Evolutionary conservation across 257 asterid genomes (phyloP), one percentile per base, ranked within the genome.

Genomic region (Jasminum sambac): DNA sequence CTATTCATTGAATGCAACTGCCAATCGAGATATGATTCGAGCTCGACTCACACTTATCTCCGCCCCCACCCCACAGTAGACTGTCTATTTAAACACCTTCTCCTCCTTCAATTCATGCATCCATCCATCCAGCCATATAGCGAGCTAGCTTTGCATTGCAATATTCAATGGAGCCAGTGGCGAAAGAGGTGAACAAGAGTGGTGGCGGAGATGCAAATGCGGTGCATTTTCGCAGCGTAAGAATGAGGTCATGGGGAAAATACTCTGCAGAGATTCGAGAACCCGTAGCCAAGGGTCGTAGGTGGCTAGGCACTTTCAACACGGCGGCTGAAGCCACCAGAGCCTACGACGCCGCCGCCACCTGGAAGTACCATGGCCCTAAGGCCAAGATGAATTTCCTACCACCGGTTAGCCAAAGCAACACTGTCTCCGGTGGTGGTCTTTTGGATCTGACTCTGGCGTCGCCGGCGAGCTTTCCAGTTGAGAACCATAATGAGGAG

Each of bases 171-270:
- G 40, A n/a, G 30, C 42, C 64, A 24, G 48, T 30, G 50, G 24
- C n/a, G 23, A 11, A 19, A 50, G 55, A 6, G 50, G 55, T 7
- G 38, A 36, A 19, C 30, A 52, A 14, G 17, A 39, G 14, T 19
- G 14, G 8, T 8, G 39, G 60, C 2, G 41, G 5, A 25, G 37
- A 17, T 50, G 23, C 2, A 39, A 64, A 9, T 12, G 66, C 48
- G 9, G 50, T 63, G 40, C 79, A 25, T 69, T 75, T 59, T 24
- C 64, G 79, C 16, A 75, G 79, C 0, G 79, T 75, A 4, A 75
- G 79, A n/a, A 75, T 68, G 71, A 63, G 79, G 79, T 75, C 79
- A 0, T 75, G 79, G 79, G 79, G 79, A 5, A 63, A 74, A 11
- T 75, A 69, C 57, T 68, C 71, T 42, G 79, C 79, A 16, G 79